These are phyloP conservation scores for Plasmodium coatneyi DNA, from an alignment of 169 alveolate species.

Conservation along the genomic window DNA sequence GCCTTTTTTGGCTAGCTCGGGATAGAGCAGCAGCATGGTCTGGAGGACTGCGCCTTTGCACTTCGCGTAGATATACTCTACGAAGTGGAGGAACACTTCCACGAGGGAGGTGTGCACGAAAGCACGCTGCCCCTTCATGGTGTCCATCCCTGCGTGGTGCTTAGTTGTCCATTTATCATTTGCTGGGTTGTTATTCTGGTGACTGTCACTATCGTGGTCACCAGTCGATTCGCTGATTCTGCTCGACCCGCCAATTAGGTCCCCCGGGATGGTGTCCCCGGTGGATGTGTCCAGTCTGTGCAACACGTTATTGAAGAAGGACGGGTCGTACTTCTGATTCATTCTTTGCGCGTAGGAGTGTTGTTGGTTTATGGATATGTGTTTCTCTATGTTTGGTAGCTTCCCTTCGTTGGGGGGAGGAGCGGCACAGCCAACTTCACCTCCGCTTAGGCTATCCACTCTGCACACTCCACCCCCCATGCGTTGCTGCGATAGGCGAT, in stretches of 20 bases:
- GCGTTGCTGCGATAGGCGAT: not conserved
- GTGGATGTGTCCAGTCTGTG: not conserved
- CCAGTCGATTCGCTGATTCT: no score
- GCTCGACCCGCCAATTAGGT: no score
- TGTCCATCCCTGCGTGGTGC: not conserved
- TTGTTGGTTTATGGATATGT: not conserved
- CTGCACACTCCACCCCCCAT: not conserved
- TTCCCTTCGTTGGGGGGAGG: not conserved
- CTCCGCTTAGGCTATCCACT: not conserved
- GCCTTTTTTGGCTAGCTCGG: not conserved
- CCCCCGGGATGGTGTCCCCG: not conserved
- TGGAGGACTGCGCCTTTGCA: not conserved
- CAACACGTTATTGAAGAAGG: not conserved
- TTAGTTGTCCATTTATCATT: not conserved
- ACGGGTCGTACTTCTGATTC: not conserved
- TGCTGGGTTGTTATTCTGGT: not conserved
- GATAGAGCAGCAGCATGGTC: not conserved
- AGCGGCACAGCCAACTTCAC: not conserved
- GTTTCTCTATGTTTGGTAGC: not conserved
- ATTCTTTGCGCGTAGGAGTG: not conserved
- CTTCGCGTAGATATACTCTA: not conserved
- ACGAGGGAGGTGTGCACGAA: not conserved
- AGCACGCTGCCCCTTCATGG: not conserved
- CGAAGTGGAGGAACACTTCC: not conserved
- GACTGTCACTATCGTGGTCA: not conserved